Evolutionary conservation across 495 filamentous ascomycete species (phyloP), one percentile per base, ranked within the genome.

Genomic region (Aspergillus diversus): DNA sequence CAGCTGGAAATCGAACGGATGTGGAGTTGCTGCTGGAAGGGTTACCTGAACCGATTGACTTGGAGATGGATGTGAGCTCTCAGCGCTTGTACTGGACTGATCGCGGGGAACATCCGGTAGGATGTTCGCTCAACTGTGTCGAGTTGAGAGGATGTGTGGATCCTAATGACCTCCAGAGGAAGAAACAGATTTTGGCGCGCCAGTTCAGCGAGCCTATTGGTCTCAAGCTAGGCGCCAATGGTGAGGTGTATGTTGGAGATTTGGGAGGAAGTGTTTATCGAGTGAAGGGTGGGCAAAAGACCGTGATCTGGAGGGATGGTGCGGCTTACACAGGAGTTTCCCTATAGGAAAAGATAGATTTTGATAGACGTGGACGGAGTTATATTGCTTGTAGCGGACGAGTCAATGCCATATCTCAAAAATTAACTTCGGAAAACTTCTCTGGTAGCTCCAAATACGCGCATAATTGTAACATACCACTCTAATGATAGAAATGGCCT

Each of bases 31-130:
- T 85, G 5, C 75, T 80, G 7, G 66, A 77, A 2, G 50, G 68
- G 1, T 62, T 85, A 13, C 84, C 84, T 0, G 83, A 87, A 58
- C 82, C 82, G 1, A 83, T 87, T 69, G 81, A 87, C 68, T 66
- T 86, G 12, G 77, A 81, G 47, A 59, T 86, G 8, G 81, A 86
- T 61, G 67, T 64, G 32, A 66, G 70, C 4, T 60, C 60, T 4
- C 59, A 73, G 17, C 70, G 59, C 15, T 66, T 86, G 21, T 86
- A 84, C 62, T 86, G 82, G 85, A 84, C 83, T 0, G 83, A 85
- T 63, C 77, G 83, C 0, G 84, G 84, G 3, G 82, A 86, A 66
- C 71, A 71, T 39, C 73, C 72, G 1, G 55, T 37, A 15, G 75
- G 75, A 8, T 69, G 68, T 59, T 63, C 72, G 12, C 39, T 78